Base-by-base conservation (phyloP, 352 stramenopile species). In the Phytophthora kernoviae region DNA sequence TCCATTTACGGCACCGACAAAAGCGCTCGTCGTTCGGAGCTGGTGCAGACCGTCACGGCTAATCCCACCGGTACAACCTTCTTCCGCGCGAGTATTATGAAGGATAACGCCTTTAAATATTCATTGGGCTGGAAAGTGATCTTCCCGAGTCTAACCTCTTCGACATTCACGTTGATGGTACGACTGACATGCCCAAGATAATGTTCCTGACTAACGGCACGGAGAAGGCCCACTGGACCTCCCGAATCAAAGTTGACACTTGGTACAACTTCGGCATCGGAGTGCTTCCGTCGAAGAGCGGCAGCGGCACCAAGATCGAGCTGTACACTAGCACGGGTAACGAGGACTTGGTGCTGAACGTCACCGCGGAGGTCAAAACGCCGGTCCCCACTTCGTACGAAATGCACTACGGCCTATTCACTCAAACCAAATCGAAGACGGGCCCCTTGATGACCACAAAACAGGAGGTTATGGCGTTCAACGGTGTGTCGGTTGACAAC, bases 401-500 rank as follows among this genome's bases (percentile, higher is more conserved):
- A 52, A 68, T 81, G 51, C 75, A 84, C 66, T 80, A 65, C 37
- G 75, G 72, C 22, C 58, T 84, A 46, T 61, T 84, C 58, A 84
- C 72, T 36, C 63, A 81, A 56, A 80, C 74, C 39, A 77, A 73
- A 56, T 63, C 73, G 42, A 68, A 65, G 37, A 69, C 58, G 15
- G 62, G 56, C 4, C 72, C 74, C 9, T 50, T 66, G 55, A 79
- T 87, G 75, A 68, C 64, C 2, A 52, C 62, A 2, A 60, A 53
- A 12, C 72, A 83, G 51, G 77, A 87, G 44, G 54, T 84, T 7
- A 57, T 87, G 27, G 68, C 67, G 32, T 87, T 83, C 62, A 87
- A 73, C 58, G 75, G 77, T 15, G 57, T 87, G 6, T 73, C 76
- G 30, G 77, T 77, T 1, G 71, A 81, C 37, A 36, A 22, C 17